These are phyloP conservation scores for Amaranthus hypochondriacus DNA, from an alignment of 148 eudicot genomes.

Conservation along the genomic window DNA sequence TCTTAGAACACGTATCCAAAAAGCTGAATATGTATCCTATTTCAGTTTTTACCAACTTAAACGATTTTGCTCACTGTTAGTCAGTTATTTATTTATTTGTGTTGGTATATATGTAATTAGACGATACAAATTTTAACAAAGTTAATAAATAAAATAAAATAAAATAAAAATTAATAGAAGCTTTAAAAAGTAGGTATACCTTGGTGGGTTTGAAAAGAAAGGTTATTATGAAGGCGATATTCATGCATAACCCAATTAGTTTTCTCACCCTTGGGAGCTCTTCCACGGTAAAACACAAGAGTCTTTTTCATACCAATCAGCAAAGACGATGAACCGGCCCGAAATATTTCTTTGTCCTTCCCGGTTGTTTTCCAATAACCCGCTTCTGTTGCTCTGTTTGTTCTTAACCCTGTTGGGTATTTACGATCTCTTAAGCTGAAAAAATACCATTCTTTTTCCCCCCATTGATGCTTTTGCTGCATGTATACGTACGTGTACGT, in stretches of 20 bases:
- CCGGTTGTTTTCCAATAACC: constrained; percentile 98
- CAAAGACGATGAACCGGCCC: constrained; percentile 30
- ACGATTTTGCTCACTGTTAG: no score
- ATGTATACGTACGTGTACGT: background rate
- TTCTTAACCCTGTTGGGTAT: constrained; percentile 84
- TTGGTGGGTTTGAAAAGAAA: constrained; percentile 50
- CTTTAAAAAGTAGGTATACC: constrained; percentile 28
- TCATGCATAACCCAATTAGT: constrained; percentile 99
- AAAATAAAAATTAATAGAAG: background rate
- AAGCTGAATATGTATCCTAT: no score
- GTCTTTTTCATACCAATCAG: constrained; percentile 93
- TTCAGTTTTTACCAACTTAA: no score
- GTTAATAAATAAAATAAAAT: no score
- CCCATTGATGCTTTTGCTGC: constrained; percentile 95
- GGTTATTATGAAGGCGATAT: constrained; percentile 64
- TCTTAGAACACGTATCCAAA: no score
- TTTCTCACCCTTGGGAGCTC: constrained; percentile 93
- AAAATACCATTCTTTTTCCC: constrained; percentile 91
- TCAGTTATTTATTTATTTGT: no score
- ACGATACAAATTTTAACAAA: no score
- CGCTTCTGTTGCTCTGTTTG: constrained; percentile 82
- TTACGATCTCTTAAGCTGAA: constrained; percentile 77
- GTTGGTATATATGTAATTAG: no score
- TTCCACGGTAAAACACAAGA: constrained; percentile 75
- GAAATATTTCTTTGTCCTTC: constrained; percentile 76